Conservation (phyloP, 371 early-diverging fungal genomes). For the Syncephalastrum sp. region DNA sequence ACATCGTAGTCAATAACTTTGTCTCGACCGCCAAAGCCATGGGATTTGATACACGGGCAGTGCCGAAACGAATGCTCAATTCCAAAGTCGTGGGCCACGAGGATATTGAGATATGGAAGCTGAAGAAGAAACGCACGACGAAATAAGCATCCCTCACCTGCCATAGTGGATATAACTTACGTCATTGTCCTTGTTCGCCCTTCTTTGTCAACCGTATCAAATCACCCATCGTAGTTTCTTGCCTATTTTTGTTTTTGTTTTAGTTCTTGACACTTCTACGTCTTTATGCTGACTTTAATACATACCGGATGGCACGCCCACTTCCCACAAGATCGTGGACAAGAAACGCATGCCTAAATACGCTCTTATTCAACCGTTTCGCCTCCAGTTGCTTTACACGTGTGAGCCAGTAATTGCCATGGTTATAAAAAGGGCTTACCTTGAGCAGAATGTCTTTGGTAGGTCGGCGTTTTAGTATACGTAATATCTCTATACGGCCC, state of each 20-base stretch:
- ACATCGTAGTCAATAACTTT: constrained; percentile 33
- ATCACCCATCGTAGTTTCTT: constrained; percentile 32
- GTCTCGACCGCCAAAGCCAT: constrained; percentile 24
- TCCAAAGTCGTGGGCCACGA: constrained; percentile 24
- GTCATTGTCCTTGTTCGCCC: constrained; percentile 17
- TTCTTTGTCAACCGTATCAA: constrained; percentile 30
- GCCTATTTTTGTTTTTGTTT: constrained; percentile 8
- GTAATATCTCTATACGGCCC: constrained; percentile 23
- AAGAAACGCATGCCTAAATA: constrained; percentile 22
- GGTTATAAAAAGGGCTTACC: constrained; percentile 5
- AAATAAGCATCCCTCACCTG: neutral
- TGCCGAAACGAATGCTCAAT: constrained; percentile 26
- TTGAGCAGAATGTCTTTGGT: constrained; percentile 29
- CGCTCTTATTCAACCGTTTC: constrained; percentile 15
- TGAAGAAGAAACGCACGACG: constrained; percentile 22
- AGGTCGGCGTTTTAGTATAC: constrained; percentile 23
- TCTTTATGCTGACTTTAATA: neutral
- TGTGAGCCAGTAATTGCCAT: neutral
- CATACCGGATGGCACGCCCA: constrained; percentile 27
- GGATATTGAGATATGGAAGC: constrained; percentile 44
- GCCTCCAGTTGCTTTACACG: constrained; percentile 15
- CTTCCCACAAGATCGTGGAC: constrained; percentile 29
- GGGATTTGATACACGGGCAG: constrained; percentile 36
- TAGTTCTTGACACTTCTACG: neutral
- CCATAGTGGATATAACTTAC: too few species aligned